Percentiles rank a stretch among this genome's conserved stretches.
Conservation (phyloP, 805 yeast genomes). For the Monosporozyma servazzii region DNA sequence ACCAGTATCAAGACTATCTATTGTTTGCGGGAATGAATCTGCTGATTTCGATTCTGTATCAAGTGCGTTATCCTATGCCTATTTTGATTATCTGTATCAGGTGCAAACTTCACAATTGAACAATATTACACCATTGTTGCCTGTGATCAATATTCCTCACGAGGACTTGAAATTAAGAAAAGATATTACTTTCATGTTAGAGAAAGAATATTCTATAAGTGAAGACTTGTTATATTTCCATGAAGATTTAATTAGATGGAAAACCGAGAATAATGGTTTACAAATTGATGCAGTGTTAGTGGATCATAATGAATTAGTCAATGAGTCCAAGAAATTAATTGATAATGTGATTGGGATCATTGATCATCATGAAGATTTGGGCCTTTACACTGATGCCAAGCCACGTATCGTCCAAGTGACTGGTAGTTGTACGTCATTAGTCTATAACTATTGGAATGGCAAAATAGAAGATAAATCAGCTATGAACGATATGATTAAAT, state of each 20-base stretch:
- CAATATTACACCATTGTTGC: slow-evolving; percentile 35
- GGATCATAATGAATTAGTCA: slow-evolving; percentile 72
- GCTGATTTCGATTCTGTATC: slow-evolving; percentile 87
- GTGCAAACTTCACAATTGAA: slow-evolving; percentile 1
- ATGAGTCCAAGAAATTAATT: slow-evolving; percentile 30
- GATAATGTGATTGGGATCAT: slow-evolving; percentile 48
- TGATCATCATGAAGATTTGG: slow-evolving; percentile 83
- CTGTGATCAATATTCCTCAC: slow-evolving; percentile 64
- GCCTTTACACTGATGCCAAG: slow-evolving; percentile 35
- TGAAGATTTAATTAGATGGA: slow-evolving; percentile 48
- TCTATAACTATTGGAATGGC: slow-evolving; percentile 41
- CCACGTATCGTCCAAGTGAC: slow-evolving; percentile 55
- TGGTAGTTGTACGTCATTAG: slow-evolving; percentile 78
- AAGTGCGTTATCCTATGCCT: slow-evolving; percentile 65
- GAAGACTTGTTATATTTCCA: slow-evolving; percentile 46
- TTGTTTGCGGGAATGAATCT: slow-evolving; percentile 62
- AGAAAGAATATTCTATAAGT: slow-evolving; percentile 30
- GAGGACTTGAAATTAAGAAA: slow-evolving; percentile 59
- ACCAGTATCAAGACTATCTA: slow-evolving; percentile 3
- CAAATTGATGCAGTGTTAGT: slow-evolving; percentile 50
- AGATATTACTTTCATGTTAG: slow-evolving; percentile 54
- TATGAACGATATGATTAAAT: slow-evolving; percentile 32
- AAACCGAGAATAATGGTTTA: slow-evolving; percentile 3
- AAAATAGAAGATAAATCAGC: slow-evolving; percentile 9
- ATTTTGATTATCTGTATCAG: slow-evolving; percentile 32